Conservation (phyloP, 2,329 filamentous ascomycete genomes). For the Diaporthe ampelina region DNA sequence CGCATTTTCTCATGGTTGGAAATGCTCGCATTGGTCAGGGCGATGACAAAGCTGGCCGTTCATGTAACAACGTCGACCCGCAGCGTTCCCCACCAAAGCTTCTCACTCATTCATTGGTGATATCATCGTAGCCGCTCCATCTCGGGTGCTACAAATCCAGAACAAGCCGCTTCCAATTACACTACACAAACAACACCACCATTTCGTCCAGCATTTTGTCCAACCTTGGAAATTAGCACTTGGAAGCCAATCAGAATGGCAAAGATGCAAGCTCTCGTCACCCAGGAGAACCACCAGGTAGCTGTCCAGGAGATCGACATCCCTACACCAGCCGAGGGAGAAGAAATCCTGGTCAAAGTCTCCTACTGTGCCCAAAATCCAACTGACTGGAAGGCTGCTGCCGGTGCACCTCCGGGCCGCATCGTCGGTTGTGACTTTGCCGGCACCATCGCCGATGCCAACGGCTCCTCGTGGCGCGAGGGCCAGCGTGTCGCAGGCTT, state of each 20-base stretch:
- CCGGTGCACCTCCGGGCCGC: slow-evolving; percentile 44
- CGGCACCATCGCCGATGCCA: slow-evolving; percentile 49
- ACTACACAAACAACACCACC: background rate
- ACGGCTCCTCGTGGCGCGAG: slow-evolving; percentile 48
- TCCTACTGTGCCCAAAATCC: slow-evolving; percentile 53
- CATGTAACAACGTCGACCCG: slow-evolving; percentile 4
- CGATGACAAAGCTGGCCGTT: slow-evolving; percentile 15
- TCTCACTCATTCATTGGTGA: background rate
- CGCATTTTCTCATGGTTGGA: background rate
- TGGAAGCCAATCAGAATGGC: slow-evolving; percentile 13
- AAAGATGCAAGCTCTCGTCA: slow-evolving; percentile 56
- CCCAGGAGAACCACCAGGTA: slow-evolving; percentile 47
- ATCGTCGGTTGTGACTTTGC: slow-evolving; percentile 53
- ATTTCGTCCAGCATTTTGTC: too few relatives aligned
- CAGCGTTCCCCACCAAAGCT: background rate
- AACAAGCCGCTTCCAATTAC: background rate
- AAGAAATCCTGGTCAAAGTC: slow-evolving; percentile 53
- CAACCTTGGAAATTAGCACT: background rate
- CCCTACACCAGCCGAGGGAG: slow-evolving; percentile 48
- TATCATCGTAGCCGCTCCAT: background rate
- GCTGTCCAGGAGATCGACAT: slow-evolving; percentile 49
- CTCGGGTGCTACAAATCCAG: background rate
- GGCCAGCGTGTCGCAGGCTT: slow-evolving; percentile 53
- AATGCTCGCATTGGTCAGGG: slow-evolving; percentile 7
- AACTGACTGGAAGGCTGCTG: slow-evolving; percentile 51